A percentile compares a stretch with the other conserved stretches of the same genome.
These are phyloP conservation scores for Saxophila tyrrhenica DNA, from an alignment of 495 filamentous ascomycete species.

Conservation along the genomic window DNA sequence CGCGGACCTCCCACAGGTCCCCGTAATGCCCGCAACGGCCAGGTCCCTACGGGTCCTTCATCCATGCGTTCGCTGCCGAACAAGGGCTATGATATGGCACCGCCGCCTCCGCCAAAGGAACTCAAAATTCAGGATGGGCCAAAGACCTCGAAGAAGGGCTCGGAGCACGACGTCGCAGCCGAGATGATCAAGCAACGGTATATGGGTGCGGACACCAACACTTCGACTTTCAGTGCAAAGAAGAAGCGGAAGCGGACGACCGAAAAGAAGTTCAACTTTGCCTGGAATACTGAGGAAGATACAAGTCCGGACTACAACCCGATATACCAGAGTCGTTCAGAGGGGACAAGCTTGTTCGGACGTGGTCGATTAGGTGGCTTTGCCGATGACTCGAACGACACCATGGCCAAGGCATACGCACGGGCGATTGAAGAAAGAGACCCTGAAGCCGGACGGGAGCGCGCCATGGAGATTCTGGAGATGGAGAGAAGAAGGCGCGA, in stretches of 20 bases:
- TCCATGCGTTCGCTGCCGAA: constrained; percentile 40
- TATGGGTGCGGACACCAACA: constrained; percentile 82
- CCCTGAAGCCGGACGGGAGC: constrained; percentile 60
- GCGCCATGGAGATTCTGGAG: constrained; percentile 73
- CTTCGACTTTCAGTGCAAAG: constrained; percentile 85
- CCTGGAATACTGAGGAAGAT: constrained; percentile 95
- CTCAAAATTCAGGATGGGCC: constrained; percentile 27
- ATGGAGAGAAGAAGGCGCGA: constrained; percentile 75
- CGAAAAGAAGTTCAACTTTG: constrained; percentile 98
- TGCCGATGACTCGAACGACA: constrained; percentile 63
- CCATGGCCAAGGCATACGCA: constrained; percentile 61
- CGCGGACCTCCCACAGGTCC: constrained; percentile 61
- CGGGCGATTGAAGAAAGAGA: constrained; percentile 69
- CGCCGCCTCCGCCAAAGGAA: constrained; percentile 39
- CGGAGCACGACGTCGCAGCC: constrained; percentile 65
- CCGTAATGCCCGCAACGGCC: constrained; percentile 50
- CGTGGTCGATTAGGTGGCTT: constrained; percentile 75
- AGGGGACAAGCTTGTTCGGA: constrained; percentile 62
- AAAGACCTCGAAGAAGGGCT: constrained; percentile 44
- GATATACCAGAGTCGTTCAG: constrained; percentile 63
- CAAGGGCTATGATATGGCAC: constrained; percentile 43
- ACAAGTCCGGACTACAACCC: constrained; percentile 86
- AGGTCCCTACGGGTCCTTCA: constrained; percentile 42
- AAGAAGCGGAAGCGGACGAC: constrained; percentile 91
- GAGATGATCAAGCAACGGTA: constrained; percentile 71